phyloP scores from a whole-genome alignment of 345 rosid species.

The Dipteronia sinensis region DNA sequence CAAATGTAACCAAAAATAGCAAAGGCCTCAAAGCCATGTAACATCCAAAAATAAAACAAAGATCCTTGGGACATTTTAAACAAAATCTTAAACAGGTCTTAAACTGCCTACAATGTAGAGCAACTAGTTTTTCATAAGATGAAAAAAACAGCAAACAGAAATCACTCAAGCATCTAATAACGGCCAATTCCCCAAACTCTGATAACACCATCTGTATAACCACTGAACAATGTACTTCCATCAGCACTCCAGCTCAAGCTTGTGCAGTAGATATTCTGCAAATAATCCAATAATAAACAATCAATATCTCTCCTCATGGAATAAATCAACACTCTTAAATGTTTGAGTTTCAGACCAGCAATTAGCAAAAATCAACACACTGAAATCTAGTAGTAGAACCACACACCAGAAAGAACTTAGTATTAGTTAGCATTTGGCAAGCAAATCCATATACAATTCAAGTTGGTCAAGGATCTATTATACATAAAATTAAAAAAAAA shows the following conservation, averaged over 20 bases:
- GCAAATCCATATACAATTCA: background rate
- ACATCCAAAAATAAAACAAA: constrained; percentile 18
- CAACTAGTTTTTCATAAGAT: constrained; percentile 5
- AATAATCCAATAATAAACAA: background rate
- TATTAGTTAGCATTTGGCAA: too few relatives aligned
- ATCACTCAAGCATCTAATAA: constrained; percentile 35
- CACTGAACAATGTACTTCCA: constrained; percentile 94
- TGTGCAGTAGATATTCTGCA: constrained; percentile 89
- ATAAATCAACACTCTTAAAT: too few relatives aligned
- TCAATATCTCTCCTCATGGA: too few relatives aligned
- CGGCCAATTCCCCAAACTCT: constrained; percentile 98
- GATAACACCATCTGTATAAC: constrained; percentile 93
- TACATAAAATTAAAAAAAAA: too few relatives aligned
- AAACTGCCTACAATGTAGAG: constrained; percentile 15
- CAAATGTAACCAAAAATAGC: constrained; percentile 20
- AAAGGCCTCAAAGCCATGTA: constrained; percentile 25
- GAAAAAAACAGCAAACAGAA: background rate
- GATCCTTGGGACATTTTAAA: constrained; percentile 17
- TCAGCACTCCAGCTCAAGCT: constrained; percentile 91
- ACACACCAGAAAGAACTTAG: too few relatives aligned
- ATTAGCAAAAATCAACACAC: too few relatives aligned
- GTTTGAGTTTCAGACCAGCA: too few relatives aligned
- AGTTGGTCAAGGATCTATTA: too few relatives aligned
- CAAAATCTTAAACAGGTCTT: constrained; percentile 29
- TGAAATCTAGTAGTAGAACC: too few relatives aligned